Percentiles rank a stretch among this genome's conserved stretches.
Conservation (phyloP, 2,329 filamentous ascomycete genomes). For the Aspergillus hortae region DNA sequence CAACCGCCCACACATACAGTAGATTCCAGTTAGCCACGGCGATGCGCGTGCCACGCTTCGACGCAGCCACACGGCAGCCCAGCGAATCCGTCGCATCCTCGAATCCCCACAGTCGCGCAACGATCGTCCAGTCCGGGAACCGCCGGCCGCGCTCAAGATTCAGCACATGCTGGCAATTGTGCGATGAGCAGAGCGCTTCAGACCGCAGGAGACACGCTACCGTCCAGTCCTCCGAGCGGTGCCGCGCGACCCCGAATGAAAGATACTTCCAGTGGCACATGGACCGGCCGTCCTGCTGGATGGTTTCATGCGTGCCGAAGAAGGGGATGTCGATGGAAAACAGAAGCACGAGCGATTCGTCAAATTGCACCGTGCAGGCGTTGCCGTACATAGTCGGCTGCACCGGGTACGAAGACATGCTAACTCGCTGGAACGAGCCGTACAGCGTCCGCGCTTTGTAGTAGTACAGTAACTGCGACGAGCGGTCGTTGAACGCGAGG, state of each 20-base stretch:
- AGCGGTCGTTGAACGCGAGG: slow-evolving; percentile 36
- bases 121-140: slow-evolving; percentile 32
- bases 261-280: slow-evolving; percentile 40
- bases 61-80: slow-evolving; percentile 37
- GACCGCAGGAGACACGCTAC: slow-evolving; percentile 38
- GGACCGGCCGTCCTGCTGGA: slow-evolving; percentile 5
- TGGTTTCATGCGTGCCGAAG: slow-evolving; percentile 32
- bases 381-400: slow-evolving; percentile 21
- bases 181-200: slow-evolving; percentile 23
- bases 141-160: slow-evolving; percentile 41
- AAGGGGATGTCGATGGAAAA: slow-evolving; percentile 41
- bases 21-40: slow-evolving; percentile 42
- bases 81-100: slow-evolving; percentile 32
- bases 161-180: slow-evolving; percentile 29
- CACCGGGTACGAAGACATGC: slow-evolving; percentile 5
- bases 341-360: slow-evolving; percentile 20
- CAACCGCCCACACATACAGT: slow-evolving; percentile 39
- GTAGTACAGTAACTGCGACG: slow-evolving; percentile 34
- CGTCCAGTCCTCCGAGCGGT: slow-evolving; percentile 31
- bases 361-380: slow-evolving; percentile 22
- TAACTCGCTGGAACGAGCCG: slow-evolving; percentile 30
- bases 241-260: slow-evolving; percentile 35
- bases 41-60: slow-evolving; percentile 33
- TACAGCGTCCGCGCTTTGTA: slow-evolving; percentile 33
- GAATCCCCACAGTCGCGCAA: slow-evolving; percentile 36